phyloP scores from a whole-genome alignment of 2,329 filamentous ascomycete species.

The Dactylellina leptospora region DNA sequence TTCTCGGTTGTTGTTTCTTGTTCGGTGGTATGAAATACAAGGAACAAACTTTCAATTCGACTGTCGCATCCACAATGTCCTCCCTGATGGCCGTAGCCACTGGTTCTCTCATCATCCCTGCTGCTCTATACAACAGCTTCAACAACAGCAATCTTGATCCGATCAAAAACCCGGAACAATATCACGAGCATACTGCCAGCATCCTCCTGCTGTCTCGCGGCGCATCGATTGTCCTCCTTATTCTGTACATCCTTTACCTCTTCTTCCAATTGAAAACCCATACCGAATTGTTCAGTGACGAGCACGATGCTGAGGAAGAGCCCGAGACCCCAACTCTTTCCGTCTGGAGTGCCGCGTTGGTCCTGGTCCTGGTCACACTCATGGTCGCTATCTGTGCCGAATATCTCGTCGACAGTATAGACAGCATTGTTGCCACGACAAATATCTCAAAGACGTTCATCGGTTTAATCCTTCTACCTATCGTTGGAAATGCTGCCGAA shows the following conservation, averaged over 20 bases:
- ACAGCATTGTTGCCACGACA: slow-evolving; percentile 72
- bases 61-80: slow-evolving; percentile 79
- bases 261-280: slow-evolving; percentile 81
- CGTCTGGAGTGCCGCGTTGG: slow-evolving; percentile 64
- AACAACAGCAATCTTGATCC: slow-evolving; percentile 53
- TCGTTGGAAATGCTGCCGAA: slow-evolving; percentile 81
- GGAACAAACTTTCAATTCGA: slow-evolving; percentile 78
- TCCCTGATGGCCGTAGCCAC: slow-evolving; percentile 69
- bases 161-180: slow-evolving; percentile 43
- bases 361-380: slow-evolving; percentile 74
- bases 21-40: slow-evolving; percentile 75
- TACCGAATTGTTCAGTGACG: slow-evolving; percentile 73
- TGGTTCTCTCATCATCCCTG: slow-evolving; percentile 80
- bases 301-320: slow-evolving; percentile 55
- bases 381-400: slow-evolving; percentile 78
- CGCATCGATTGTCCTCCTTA: slow-evolving; percentile 76
- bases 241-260: slow-evolving; percentile 79
- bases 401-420: slow-evolving; percentile 79
- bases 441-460: slow-evolving; percentile 83
- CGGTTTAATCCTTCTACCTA: slow-evolving; percentile 79
- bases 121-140: slow-evolving; percentile 60
- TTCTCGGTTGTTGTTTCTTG: slow-evolving; percentile 81
- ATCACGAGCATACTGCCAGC: slow-evolving; percentile 27
- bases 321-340: slow-evolving; percentile 48
- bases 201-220: slow-evolving; percentile 71